Evolutionary conservation across 208 protist species (phyloP), one percentile per base, ranked within the genome.

Genomic region (Trypanosoma lewisi): DNA sequence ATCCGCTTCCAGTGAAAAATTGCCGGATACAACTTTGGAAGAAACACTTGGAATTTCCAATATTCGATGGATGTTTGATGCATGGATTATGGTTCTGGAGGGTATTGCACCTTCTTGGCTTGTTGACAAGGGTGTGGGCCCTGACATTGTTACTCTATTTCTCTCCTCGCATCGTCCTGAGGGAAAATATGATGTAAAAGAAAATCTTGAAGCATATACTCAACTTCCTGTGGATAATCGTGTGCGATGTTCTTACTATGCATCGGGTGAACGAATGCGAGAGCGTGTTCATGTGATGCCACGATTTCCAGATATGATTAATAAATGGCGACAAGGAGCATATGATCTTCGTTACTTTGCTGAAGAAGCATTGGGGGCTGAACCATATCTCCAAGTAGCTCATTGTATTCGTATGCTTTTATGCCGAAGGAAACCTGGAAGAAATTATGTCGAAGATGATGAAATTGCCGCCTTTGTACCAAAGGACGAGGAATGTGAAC

Each of bases 331-430:
- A 3, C 70, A 85, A 21, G 89, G 89, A 34, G 63, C 66, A 42
- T 65, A 92, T 63, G 74, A 91, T 50, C 28, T 91, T 17, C 31
- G 39, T 21, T 85, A 82, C 63, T 77, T 77, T 44, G 62, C 53
- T 30, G 71, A 83, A 57, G 68, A 78, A 47, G n/a, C 34, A 14
- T 31, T 19, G 28, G 67, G 36, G 1, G 59, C 64, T 34, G 73
- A 85, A 34, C 75, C 77, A 51, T 75, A 28, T 48, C 28, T 55
- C 5, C 41, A 48, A 12, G 23, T 47, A n/a, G 67, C 77, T 16
- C 57, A 63, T 31, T 92, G 83, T 44, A 75, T 75, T 61, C 85
- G 89, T 31, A 70, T 95, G 31, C 56, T 95, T 0, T 58, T 95
- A 19, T 65, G 67, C 47, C 75, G 75, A 37, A 67, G 75, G 2